These are phyloP conservation scores for Sesbania bispinosa DNA, from an alignment of 306 rosid species.

Conservation along the genomic window DNA sequence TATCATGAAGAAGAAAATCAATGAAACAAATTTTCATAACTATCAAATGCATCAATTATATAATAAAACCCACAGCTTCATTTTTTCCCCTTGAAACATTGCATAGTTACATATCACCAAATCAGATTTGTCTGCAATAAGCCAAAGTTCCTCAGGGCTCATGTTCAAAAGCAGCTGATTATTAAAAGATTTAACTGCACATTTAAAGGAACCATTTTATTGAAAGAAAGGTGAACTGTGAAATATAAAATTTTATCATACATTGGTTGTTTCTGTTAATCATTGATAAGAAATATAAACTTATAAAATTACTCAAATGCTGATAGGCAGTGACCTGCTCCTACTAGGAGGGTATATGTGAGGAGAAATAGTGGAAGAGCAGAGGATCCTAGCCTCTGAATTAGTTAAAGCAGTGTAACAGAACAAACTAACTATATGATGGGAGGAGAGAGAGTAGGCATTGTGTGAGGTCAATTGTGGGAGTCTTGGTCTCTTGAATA, in stretches of 20 bases:
- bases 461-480: too few species aligned
- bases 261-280: not conserved
- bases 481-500: too few species aligned
- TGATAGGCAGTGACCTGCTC: too few species aligned
- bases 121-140: not conserved
- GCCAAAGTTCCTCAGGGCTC: conserved; percentile 2
- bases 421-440: too few species aligned
- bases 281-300: too few species aligned
- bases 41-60: conserved; percentile 10
- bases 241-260: not conserved
- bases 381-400: too few species aligned
- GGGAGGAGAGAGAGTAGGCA: too few species aligned
- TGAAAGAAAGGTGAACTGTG: conserved; percentile 8
- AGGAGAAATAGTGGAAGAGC: too few species aligned
- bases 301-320: too few species aligned
- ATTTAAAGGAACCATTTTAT: conserved; percentile 9
- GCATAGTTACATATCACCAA: not conserved
- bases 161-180: not conserved
- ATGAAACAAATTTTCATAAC: conserved; percentile 11
- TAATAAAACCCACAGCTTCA: not conserved
- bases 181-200: not conserved
- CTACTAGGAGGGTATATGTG: too few species aligned
- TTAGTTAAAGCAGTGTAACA: too few species aligned
- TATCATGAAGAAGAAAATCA: conserved; percentile 19
- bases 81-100: not conserved